phyloP scores from a whole-genome alignment of 2,329 filamentous ascomycete species.

The Aspergillus eucalypticola region DNA sequence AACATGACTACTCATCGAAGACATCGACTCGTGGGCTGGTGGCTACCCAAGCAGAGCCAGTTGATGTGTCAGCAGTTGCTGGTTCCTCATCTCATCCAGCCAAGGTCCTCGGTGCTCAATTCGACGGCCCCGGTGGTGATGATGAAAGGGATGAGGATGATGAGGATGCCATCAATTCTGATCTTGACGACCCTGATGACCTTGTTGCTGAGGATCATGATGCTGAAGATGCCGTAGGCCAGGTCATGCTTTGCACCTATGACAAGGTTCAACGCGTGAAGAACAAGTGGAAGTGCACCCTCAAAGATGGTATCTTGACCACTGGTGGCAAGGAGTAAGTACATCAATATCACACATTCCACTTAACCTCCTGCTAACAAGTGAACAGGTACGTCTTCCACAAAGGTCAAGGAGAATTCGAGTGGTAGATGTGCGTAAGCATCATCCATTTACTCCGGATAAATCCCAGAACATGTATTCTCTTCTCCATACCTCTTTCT shows the following conservation, averaged over 20 bases:
- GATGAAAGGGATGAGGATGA: slow-evolving; percentile 65
- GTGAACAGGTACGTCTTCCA: slow-evolving; percentile 79
- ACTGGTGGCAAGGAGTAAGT: slow-evolving; percentile 85
- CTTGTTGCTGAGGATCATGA: slow-evolving; percentile 80
- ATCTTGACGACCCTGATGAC: slow-evolving; percentile 93
- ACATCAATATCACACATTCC: background rate
- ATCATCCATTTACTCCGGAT: background rate
- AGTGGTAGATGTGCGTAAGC: slow-evolving; percentile 67
- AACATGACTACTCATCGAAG: slow-evolving; percentile 39
- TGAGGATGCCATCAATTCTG: slow-evolving; percentile 97
- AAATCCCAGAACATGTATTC: slow-evolving; percentile 1
- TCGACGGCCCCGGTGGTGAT: slow-evolving; percentile 57
- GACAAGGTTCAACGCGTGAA: slow-evolving; percentile 99
- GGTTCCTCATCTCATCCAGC: slow-evolving; percentile 11
- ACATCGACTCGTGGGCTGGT: slow-evolving; percentile 40
- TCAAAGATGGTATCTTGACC: slow-evolving; percentile 94
- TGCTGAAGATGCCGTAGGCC: slow-evolving; percentile 77
- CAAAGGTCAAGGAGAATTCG: slow-evolving; percentile 95
- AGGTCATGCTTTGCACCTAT: slow-evolving; percentile 98
- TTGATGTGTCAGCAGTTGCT: background rate
- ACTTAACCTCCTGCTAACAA: slow-evolving; percentile 25
- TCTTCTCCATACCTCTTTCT: slow-evolving; percentile 10
- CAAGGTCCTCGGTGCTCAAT: slow-evolving; percentile 45
- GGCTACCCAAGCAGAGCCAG: slow-evolving; percentile 1
- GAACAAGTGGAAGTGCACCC: slow-evolving; percentile 99